phyloP scores from a whole-genome alignment of 768 basidiomycete genomes.

The Rhodotorula kratochvilovae region DNA sequence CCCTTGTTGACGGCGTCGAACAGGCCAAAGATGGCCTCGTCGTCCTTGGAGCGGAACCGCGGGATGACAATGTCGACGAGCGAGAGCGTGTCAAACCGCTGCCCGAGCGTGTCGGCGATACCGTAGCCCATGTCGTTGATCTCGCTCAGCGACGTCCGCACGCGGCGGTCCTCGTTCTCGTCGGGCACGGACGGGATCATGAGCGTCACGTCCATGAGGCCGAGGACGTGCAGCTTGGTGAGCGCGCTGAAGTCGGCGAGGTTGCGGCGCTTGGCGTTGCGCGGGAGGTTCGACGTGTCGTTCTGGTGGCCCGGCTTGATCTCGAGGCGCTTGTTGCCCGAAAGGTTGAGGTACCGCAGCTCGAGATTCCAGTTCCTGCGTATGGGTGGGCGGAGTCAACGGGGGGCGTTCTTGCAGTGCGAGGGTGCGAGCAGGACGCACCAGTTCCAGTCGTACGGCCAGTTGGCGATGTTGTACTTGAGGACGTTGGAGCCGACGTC shows the following conservation, averaged over 20 bases:
- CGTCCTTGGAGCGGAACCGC: conserved; percentile 67
- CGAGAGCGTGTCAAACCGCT: conserved; percentile 64
- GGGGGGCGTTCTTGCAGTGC: conserved; percentile 1
- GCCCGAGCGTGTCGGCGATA: conserved; percentile 84
- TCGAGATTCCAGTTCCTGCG: conserved; percentile 92
- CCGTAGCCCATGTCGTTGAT: conserved; percentile 92
- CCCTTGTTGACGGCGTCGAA: conserved; percentile 66
- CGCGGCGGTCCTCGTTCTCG: conserved; percentile 73
- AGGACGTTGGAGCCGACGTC: conserved; percentile 91
- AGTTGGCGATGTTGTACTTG: conserved; percentile 96
- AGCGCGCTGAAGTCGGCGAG: conserved; percentile 84
- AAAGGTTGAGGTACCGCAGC: conserved; percentile 88
- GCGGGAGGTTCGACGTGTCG: conserved; percentile 32
- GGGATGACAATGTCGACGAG: conserved; percentile 91
- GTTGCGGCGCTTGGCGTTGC: conserved; percentile 47
- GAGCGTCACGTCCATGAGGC: conserved; percentile 88
- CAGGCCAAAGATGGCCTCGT: conserved; percentile 91
- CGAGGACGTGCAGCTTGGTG: conserved; percentile 76
- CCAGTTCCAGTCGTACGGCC: conserved; percentile 99
- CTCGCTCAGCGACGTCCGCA: conserved; percentile 82
- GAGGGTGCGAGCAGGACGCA: conserved; percentile 48
- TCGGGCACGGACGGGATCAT: conserved; percentile 58
- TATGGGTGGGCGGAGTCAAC: not conserved
- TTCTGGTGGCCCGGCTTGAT: conserved; percentile 69
- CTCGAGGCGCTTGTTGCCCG: conserved; percentile 92